Evolutionary conservation across 441 rosid species (phyloP), one percentile per base, ranked within the genome.

Genomic region (Hypseocharis bilobata): DNA sequence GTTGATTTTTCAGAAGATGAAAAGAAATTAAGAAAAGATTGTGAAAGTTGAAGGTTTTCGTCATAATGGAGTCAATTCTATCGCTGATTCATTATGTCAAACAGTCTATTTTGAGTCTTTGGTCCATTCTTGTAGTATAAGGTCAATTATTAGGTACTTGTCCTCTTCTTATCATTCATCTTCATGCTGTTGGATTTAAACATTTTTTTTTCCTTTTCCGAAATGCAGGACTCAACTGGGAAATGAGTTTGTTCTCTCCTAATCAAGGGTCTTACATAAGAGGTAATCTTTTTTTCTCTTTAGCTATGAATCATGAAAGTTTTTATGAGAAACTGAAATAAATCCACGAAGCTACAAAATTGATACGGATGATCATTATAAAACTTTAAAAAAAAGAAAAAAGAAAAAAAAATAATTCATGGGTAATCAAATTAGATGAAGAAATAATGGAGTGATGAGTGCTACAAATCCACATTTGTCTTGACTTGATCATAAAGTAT

Each of bases 151-250:
- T 51, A 51, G 57, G 57, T 51, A 51, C 57, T 22, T 7, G 57
- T 51, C 57, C n/a, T 20, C 13, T 51, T 51, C 57, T 20, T 19
- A 51, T 51, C 57, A 51, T 51, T 51, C 57, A 51, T 49, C 28
- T 51, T 8, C 10, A n/a, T 22, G 57, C 25, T 49, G 55, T 20
- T 51, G 27, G 57, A 51, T 51, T 51, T 22, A 51, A 11, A 13
- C 57, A n/a, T 22, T 51, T 22, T 51, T 22, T 22, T 7, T 22
- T 51, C 8, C 22, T 51, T 34, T 10, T 13, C 27, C 26, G 22
- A 51, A 20, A 20, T 51, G 23, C 57, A 51, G 57, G 57, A 51
- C 57, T 20, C 27, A 19, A 19, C 14, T 51, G 20, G 57, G 25
- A 51, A 4, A 51, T 51, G 57, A 2, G 57, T 51, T 34, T 51